Percentiles rank a stretch among this genome's conserved stretches.
These are phyloP conservation scores for Funneliformis geosporum DNA, from an alignment of 192 early-diverging fungal species.

Conservation along the genomic window DNA sequence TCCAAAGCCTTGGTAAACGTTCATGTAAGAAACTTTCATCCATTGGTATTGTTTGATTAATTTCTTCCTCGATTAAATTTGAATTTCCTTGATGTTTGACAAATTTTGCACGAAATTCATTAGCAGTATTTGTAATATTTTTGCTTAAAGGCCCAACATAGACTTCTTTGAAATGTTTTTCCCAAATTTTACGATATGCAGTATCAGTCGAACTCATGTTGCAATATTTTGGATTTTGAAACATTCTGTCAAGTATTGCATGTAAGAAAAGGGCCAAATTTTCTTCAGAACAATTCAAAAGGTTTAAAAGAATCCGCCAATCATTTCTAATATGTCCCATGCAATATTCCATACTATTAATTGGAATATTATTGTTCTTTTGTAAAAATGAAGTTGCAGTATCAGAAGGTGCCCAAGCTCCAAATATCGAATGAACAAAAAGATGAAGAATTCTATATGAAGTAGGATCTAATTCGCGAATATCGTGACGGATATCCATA, in stretches of 20 bases:
- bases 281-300: constrained; percentile 25
- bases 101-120: constrained; percentile 3
- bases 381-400: background rate
- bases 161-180: background rate
- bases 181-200: background rate
- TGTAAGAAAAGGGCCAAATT: constrained; percentile 14
- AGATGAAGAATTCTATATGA: constrained; percentile 26
- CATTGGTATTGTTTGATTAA: background rate
- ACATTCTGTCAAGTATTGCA: background rate
- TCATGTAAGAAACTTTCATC: background rate
- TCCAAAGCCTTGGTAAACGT: constrained; percentile 23
- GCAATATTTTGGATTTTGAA: background rate
- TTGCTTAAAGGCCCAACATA: background rate
- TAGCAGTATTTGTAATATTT: background rate
- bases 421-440: constrained; percentile 23
- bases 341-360: background rate
- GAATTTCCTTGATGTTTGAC: background rate
- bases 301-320: constrained; percentile 6
- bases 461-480: background rate
- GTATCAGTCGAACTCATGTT: background rate
- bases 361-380: background rate
- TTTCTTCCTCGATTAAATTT: background rate
- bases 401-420: background rate
- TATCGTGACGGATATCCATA: background rate
- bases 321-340: constrained; percentile 24